phyloP scores from a whole-genome alignment of 805 yeast genomes.

The Kodamaea hsintzibuensis region DNA sequence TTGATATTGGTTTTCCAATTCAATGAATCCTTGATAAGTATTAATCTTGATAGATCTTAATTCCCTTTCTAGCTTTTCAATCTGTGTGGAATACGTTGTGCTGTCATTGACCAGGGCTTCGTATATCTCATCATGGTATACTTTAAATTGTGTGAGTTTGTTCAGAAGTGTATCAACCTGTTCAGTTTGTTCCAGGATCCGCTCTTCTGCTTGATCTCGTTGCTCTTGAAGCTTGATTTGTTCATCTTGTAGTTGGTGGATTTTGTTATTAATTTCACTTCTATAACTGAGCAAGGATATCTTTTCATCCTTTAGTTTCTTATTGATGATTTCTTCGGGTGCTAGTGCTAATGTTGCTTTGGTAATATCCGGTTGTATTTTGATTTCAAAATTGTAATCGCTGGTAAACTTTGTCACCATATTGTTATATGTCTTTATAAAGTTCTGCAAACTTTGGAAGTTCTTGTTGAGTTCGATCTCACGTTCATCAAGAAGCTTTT shows the following conservation, averaged over 20 bases:
- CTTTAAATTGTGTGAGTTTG: conserved; percentile 50
- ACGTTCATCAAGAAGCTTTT: conserved; percentile 47
- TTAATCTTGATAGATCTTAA: conserved; percentile 48
- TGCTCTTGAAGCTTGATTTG: conserved; percentile 57
- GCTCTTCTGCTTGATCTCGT: conserved; percentile 56
- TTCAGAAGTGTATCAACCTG: conserved; percentile 58
- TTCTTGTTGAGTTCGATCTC: conserved; percentile 51
- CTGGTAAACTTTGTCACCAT: conserved; percentile 50
- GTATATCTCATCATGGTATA: conserved; percentile 55
- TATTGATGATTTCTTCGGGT: conserved; percentile 42
- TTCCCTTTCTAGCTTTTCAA: conserved; percentile 63
- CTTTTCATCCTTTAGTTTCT: conserved; percentile 48
- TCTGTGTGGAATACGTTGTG: conserved; percentile 57
- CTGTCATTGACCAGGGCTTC: conserved; percentile 55
- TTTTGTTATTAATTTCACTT: conserved; percentile 40
- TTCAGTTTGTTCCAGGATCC: conserved; percentile 57
- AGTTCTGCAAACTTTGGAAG: conserved; percentile 51
- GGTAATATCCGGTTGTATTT: conserved; percentile 21
- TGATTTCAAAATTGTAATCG: conserved; percentile 41
- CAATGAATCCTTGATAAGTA: conserved; percentile 50
- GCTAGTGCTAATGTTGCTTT: conserved; percentile 12
- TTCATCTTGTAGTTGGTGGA: conserved; percentile 57
- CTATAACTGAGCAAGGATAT: conserved; percentile 32
- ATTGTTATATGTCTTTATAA: conserved; percentile 58
- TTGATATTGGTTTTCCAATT: conserved; percentile 47